phyloP scores from a whole-genome alignment of 2,329 filamentous ascomycete genomes.

The Neofusicoccum cordaticola region DNA sequence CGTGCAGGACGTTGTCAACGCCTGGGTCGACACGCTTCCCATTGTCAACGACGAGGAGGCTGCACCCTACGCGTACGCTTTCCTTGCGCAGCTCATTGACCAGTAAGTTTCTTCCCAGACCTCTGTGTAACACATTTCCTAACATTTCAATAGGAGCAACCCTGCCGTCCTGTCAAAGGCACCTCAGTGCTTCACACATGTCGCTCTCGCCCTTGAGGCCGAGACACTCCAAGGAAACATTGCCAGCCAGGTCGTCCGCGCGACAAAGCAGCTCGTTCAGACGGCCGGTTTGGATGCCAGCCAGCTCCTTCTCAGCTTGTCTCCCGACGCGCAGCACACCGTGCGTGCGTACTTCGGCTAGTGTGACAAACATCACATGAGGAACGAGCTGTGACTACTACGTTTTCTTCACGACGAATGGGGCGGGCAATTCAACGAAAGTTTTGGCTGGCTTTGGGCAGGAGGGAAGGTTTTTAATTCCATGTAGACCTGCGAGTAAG shows the following conservation, averaged over 20 bases:
- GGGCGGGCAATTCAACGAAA: background rate
- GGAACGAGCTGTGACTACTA: background rate
- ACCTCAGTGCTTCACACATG: constrained; percentile 76
- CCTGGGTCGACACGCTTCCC: constrained; percentile 88
- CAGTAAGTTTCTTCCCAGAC: constrained; percentile 64
- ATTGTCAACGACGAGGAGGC: constrained; percentile 96
- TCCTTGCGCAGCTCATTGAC: constrained; percentile 85
- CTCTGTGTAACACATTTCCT: constrained; percentile 20
- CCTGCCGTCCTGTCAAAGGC: constrained; percentile 72
- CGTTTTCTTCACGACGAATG: background rate
- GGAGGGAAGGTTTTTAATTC: background rate
- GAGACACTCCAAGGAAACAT: constrained; percentile 86
- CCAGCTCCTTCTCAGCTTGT: constrained; percentile 71
- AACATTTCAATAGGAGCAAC: constrained; percentile 66
- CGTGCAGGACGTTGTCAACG: constrained; percentile 69
- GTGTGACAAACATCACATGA: background rate
- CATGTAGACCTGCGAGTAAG: background rate
- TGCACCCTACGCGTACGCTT: constrained; percentile 91
- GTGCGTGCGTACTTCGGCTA: constrained; percentile 78
- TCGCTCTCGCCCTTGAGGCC: constrained; percentile 85
- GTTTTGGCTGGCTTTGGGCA: too few species aligned
- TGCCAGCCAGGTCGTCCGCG: constrained; percentile 70
- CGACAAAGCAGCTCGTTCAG: constrained; percentile 74
- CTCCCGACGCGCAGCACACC: constrained; percentile 74
- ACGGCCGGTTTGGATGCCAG: constrained; percentile 72